Conservation (phyloP, 192 early-diverging fungal species). For the Gryganskiella cystojenkinii region DNA sequence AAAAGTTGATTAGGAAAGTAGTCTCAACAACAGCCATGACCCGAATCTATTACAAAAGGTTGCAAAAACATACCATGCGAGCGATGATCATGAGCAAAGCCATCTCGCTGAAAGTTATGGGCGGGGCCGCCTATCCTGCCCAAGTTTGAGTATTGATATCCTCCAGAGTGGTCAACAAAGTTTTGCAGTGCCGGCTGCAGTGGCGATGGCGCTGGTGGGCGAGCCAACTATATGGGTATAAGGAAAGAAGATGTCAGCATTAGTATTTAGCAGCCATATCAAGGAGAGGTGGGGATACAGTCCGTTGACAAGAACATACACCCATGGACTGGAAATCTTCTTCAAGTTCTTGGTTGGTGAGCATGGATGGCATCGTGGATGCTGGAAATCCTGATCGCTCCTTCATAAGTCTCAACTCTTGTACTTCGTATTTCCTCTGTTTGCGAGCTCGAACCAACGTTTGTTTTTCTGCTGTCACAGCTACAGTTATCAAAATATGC, state of each 20-base stretch:
- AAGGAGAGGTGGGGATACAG: no score
- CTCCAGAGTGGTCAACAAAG: background rate
- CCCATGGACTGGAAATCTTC: conserved; percentile 55
- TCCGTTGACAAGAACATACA: conserved; percentile 12
- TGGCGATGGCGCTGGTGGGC: background rate
- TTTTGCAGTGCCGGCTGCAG: background rate
- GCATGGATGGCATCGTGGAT: conserved; percentile 38
- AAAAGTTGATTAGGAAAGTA: no score
- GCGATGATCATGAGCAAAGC: no score
- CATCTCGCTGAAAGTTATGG: background rate
- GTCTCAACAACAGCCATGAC: no score
- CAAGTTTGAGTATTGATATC: no score
- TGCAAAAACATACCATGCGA: no score
- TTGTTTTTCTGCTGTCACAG: conserved; percentile 34
- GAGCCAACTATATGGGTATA: background rate
- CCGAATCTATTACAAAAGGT: no score
- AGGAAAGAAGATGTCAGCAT: background rate
- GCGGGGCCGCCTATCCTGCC: background rate
- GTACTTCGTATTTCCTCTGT: conserved; percentile 35
- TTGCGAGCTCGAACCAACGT: conserved; percentile 50
- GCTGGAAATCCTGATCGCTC: conserved; percentile 55
- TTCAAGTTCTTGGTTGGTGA: conserved; percentile 45
- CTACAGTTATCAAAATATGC: background rate
- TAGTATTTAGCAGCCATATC: background rate
- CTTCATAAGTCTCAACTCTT: conserved; percentile 55